These are phyloP conservation scores for Colletotrichum godetiae DNA, from an alignment of 2,329 filamentous ascomycete species.

Conservation along the genomic window DNA sequence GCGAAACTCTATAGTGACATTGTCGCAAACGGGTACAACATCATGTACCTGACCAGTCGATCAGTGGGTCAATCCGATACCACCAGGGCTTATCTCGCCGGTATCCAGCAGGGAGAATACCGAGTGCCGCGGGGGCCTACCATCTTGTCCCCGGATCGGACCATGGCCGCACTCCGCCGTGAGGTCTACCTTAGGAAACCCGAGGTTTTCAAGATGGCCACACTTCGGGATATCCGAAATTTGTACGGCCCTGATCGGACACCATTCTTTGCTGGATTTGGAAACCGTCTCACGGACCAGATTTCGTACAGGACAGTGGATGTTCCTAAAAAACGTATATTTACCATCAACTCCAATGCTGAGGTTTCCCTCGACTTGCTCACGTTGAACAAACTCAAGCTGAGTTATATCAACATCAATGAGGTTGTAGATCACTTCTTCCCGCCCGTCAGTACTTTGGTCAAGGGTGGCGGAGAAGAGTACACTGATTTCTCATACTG, in stretches of 20 bases:
- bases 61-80: constrained; percentile 94
- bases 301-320: constrained; percentile 96
- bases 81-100: constrained; percentile 89
- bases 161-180: constrained; percentile 89
- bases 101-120: constrained; percentile 89
- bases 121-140: constrained; percentile 89
- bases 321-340: constrained; percentile 93
- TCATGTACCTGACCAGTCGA: constrained; percentile 96
- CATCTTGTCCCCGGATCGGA: constrained; percentile 94
- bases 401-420: constrained; percentile 96
- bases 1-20: constrained; percentile 98
- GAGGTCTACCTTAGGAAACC: constrained; percentile 97
- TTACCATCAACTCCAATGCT: constrained; percentile 98
- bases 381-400: constrained; percentile 93
- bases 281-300: constrained; percentile 95
- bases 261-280: constrained; percentile 97
- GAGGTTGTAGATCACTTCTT: constrained; percentile 99
- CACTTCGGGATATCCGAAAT: constrained; percentile 90
- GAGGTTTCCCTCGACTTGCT: constrained; percentile 93
- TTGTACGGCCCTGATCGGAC: constrained; percentile 82
- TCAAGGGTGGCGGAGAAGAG: constrained; percentile 90
- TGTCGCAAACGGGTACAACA: constrained; percentile 94
- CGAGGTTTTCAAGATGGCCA: constrained; percentile 99
- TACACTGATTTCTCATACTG: constrained; percentile 99
- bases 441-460: constrained; percentile 86